Percentiles rank a stretch among this genome's conserved stretches.
Conservation (phyloP, 2,329 filamentous ascomycete species). For the Phialocephala subalpina region DNA sequence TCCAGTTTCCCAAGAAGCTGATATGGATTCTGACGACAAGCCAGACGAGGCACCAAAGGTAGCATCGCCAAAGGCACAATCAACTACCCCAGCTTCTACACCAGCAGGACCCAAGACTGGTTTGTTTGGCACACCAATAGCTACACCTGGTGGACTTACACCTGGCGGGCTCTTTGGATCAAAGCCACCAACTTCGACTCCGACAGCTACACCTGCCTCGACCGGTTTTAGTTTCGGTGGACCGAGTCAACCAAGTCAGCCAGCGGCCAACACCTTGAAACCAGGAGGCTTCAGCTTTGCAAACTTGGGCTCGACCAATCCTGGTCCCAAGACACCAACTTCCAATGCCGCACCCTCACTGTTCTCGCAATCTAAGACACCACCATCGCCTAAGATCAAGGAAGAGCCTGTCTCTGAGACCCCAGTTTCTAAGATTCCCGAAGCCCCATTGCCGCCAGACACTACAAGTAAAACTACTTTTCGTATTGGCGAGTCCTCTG, state of each 20-base stretch:
- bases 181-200: slow-evolving; percentile 20
- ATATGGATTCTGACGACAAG: slow-evolving; percentile 53
- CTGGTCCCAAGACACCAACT: slow-evolving; percentile 33
- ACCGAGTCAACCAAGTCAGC: not conserved
- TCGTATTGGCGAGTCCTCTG: slow-evolving; percentile 48
- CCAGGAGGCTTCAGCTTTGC: slow-evolving; percentile 31
- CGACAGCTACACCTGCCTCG: slow-evolving; percentile 14
- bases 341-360: slow-evolving; percentile 9
- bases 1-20: slow-evolving; percentile 55
- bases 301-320: slow-evolving; percentile 22
- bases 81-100: slow-evolving; percentile 37
- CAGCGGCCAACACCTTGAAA: slow-evolving; percentile 27
- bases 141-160: slow-evolving; percentile 21
- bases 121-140: slow-evolving; percentile 28
- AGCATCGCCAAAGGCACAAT: slow-evolving; percentile 24
- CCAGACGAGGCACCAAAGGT: slow-evolving; percentile 24
- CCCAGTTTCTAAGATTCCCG: slow-evolving; percentile 35
- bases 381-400: slow-evolving; percentile 38
- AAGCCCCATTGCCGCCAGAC: slow-evolving; percentile 55
- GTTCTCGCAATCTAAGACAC: slow-evolving; percentile 23
- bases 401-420: slow-evolving; percentile 36
- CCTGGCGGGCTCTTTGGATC: slow-evolving; percentile 33
- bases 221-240: slow-evolving; percentile 36
- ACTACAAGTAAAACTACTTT: slow-evolving; percentile 47
- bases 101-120: slow-evolving; percentile 36